These are phyloP conservation scores for Prunus salicina DNA, from an alignment of 306 rosid species.

Conservation along the genomic window DNA sequence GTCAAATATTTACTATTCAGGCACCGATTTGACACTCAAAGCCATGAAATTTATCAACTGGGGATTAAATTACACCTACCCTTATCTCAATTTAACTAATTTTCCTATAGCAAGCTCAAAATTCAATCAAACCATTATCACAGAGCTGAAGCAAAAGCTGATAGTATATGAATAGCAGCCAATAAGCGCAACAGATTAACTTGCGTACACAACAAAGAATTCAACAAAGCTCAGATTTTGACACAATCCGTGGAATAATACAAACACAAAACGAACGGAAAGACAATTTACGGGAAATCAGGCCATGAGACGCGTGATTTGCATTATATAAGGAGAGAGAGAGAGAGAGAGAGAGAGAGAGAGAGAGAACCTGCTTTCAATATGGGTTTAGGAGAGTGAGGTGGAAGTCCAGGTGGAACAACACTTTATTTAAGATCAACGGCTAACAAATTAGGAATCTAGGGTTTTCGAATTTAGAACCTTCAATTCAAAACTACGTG, in stretches of 20 bases:
- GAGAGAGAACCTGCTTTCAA: conserved; percentile 65
- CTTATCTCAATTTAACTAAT: neutral
- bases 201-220: neutral
- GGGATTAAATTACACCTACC: neutral
- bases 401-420: conserved; percentile 78
- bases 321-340: conserved; percentile 3
- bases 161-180: neutral
- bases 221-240: neutral
- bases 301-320: conserved; percentile 17
- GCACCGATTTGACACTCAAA: neutral
- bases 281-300: conserved; percentile 3
- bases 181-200: neutral
- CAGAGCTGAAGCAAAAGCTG: neutral
- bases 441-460: conserved; percentile 24
- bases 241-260: neutral
- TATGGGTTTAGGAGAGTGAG: conserved; percentile 54
- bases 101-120: neutral
- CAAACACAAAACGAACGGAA: neutral
- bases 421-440: conserved; percentile 28
- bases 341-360: conserved; percentile 28
- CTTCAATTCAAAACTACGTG: neutral
- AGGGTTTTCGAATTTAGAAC: conserved; percentile 7
- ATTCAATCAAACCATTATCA: neutral
- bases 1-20: neutral
- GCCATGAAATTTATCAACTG: neutral